phyloP scores from a whole-genome alignment of 2,329 filamentous ascomycete genomes.

The Apiospora sp. region DNA sequence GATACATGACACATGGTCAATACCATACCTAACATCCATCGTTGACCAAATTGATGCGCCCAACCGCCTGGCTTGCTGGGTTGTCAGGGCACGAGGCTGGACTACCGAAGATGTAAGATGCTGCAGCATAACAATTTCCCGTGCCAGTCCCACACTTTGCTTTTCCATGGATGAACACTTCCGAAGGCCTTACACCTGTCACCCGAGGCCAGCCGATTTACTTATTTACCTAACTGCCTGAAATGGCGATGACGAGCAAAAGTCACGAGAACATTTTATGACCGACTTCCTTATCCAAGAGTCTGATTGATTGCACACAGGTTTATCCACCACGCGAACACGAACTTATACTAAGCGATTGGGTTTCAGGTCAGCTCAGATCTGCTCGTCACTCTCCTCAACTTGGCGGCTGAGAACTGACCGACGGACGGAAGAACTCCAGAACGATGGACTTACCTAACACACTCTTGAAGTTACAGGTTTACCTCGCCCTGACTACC shows the following conservation, averaged over 20 bases:
- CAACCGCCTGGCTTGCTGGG: slow-evolving; percentile 1
- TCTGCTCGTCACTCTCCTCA: background rate
- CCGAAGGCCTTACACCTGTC: background rate
- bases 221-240: background rate
- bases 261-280: too few species aligned
- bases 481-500: background rate
- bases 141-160: slow-evolving; percentile 9
- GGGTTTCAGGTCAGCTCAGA: slow-evolving; percentile 17
- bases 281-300: background rate
- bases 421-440: background rate
- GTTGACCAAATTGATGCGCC: background rate
- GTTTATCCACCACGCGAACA: slow-evolving; percentile 11
- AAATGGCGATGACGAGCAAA: background rate
- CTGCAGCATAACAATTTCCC: slow-evolving; percentile 22
- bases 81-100: background rate
- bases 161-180: slow-evolving; percentile 14
- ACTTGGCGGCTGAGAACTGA: background rate
- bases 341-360: background rate
- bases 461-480: background rate
- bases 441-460: background rate
- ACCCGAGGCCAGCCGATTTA: background rate
- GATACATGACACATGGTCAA: slow-evolving; percentile 9
- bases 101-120: slow-evolving; percentile 19
- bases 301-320: background rate
- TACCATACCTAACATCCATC: background rate